phyloP scores from a whole-genome alignment of 2,329 filamentous ascomycete genomes.

The Cylindrodendrum hubeiense region DNA sequence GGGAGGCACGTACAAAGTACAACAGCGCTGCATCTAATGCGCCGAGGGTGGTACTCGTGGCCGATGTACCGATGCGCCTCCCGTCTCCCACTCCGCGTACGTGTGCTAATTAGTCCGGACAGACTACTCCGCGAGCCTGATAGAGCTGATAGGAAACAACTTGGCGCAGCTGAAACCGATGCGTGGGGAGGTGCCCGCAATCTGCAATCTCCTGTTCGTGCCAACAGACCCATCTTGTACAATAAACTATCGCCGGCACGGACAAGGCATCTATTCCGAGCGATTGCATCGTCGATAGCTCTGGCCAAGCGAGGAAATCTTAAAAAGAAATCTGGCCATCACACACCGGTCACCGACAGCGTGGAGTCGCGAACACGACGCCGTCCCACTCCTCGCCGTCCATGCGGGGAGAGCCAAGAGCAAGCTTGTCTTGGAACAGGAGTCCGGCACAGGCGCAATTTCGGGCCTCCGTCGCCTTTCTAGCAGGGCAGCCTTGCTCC shows the following conservation, averaged over 20 bases:
- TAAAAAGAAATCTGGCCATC: constrained; percentile 12
- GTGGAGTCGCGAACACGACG: constrained; percentile 31
- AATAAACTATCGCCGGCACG: constrained; percentile 24
- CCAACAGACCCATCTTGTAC: constrained; percentile 17
- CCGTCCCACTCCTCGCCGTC: constrained; percentile 2
- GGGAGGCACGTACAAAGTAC: neutral
- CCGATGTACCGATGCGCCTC: neutral
- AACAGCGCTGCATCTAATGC: neutral
- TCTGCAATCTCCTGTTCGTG: constrained; percentile 29
- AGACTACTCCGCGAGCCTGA: neutral
- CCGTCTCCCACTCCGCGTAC: neutral
- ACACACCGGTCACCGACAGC: constrained; percentile 4
- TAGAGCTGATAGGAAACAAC: constrained; percentile 23
- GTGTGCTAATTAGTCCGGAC: neutral
- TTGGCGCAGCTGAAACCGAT: constrained; percentile 35
- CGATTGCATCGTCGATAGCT: constrained; percentile 30
- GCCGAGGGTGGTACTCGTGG: neutral
- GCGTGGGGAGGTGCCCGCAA: constrained; percentile 16
- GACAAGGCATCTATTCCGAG: constrained; percentile 29
- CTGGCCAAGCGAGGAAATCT: constrained; percentile 29
- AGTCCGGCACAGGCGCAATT: constrained; percentile 19
- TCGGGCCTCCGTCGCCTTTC: constrained; percentile 21
- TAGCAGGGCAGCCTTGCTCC: constrained; percentile 1
- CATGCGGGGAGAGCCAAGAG: neutral
- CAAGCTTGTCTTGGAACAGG: constrained; percentile 6